phyloP scores from a whole-genome alignment of 202 grass and related monocot genomes.

The Cymbopogon flexuosus region DNA sequence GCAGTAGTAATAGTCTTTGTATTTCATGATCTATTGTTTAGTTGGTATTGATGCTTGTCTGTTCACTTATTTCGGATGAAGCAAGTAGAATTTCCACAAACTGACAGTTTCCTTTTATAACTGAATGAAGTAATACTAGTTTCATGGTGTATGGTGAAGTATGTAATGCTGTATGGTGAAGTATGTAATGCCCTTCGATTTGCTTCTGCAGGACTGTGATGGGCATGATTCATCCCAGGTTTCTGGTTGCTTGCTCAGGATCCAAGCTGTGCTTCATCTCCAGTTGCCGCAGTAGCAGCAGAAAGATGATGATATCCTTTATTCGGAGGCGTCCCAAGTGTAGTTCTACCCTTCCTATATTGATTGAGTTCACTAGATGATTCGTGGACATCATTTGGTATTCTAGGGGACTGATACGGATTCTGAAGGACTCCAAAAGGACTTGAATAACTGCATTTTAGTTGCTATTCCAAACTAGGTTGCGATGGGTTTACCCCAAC shows the following conservation, averaged over 20 bases:
- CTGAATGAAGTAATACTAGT: slow-evolving; percentile 10
- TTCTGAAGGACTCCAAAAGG: slow-evolving; percentile 21
- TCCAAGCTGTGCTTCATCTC: slow-evolving; percentile 39
- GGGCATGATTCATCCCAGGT: slow-evolving; percentile 38
- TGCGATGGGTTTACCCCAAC: slow-evolving; percentile 83
- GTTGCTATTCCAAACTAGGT: slow-evolving; percentile 12
- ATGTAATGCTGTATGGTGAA: background rate
- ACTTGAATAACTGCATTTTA: slow-evolving; percentile 5
- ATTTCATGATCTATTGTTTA: background rate
- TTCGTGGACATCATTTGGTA: background rate
- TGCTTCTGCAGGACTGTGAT: slow-evolving; percentile 33
- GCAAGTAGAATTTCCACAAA: background rate
- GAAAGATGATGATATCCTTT: slow-evolving; percentile 32
- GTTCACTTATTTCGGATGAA: slow-evolving; percentile 19
- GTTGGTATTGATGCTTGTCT: background rate
- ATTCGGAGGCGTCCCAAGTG: background rate
- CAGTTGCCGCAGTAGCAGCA: slow-evolving; percentile 30
- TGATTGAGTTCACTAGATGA: slow-evolving; percentile 27
- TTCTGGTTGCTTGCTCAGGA: slow-evolving; percentile 44
- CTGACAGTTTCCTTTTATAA: slow-evolving; percentile 1
- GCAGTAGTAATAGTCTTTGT: background rate
- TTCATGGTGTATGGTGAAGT: background rate
- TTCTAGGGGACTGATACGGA: background rate
- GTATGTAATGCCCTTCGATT: slow-evolving; percentile 6
- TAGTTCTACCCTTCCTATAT: slow-evolving; percentile 9